Base-by-base conservation (phyloP, 1,284 basidiomycete species). In the Austroboletus olivaceoglutinosus region DNA sequence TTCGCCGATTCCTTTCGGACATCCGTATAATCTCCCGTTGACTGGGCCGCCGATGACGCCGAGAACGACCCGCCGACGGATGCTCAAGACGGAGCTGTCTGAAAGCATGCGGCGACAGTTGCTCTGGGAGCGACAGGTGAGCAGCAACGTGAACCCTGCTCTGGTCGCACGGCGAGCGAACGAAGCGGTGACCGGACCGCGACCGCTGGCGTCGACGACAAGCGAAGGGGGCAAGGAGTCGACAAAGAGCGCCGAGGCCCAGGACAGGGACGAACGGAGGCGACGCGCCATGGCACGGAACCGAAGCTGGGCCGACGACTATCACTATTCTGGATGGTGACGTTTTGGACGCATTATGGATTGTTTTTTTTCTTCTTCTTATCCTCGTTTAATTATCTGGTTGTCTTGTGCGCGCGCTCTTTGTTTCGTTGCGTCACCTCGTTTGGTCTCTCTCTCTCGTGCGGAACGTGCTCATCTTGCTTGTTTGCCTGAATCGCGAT, bases 71-170 rank as follows among this genome's bases (percentile, higher is more conserved):
- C 79, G 92, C 5, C 77, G 89, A 43, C 80, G 83, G 60, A 94
- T 95, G 90, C 76, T 95, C 45, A 77, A 83, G 51, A 86, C 85
- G 21, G 93, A 96, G 70, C 75, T 96, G 63, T 89, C 89, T 42
- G 93, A 95, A 71, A 89, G 85, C 54, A 70, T 96, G 53, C 76
- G 93, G 19, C 75, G 87, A 44, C 91, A 94, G 60, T 64, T 96
- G 57, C 70, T 95, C 6, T 93, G 92, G 91, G 89, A 93, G 64
- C 80, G 92, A 12, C 84, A 86, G 60, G 76, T 85, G 40, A 82
- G 77, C 68, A 79, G 79, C 57, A 73, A 74, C 19, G 78, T 75
- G 40, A 69, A 70, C 70, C 43, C 74, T 71, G 48, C 69, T 68
- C 56, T 69, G 56, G 62, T 60, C 47, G 62, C 73, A 38, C 50